A percentile compares a stretch with the other conserved stretches of the same genome.
Evolutionary conservation across 208 protist genomes (phyloP).

Genomic region (Trypanosoma scelopori): DNA sequence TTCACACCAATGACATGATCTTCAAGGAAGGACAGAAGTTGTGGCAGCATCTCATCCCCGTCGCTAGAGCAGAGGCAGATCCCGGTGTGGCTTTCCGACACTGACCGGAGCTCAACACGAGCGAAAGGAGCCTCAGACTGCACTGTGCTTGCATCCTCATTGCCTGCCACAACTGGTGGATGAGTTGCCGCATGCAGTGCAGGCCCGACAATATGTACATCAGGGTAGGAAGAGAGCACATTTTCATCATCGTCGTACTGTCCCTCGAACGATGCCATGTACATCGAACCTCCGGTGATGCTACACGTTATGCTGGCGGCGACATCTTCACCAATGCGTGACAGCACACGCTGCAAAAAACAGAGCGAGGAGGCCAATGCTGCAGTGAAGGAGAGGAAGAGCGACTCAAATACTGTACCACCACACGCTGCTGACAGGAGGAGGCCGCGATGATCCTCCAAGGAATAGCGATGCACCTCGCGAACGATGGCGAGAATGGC

Average conservation of each 20-base stretch:
- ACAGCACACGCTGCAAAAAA: constrained; percentile 79
- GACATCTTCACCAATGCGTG: constrained; percentile 61
- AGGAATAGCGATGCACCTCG: constrained; percentile 84
- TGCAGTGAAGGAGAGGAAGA: constrained; percentile 70
- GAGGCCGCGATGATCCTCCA: constrained; percentile 81
- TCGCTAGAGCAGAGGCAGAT: constrained; percentile 26
- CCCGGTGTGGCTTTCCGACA: constrained; percentile 25
- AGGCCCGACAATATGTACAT: constrained; percentile 66
- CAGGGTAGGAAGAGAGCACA: constrained; percentile 72
- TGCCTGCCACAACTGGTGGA: constrained; percentile 31
- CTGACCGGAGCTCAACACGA: constrained; percentile 72
- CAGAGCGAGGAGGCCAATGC: constrained; percentile 78
- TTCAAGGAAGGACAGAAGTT: constrained; percentile 69
- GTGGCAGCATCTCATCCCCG: constrained; percentile 57
- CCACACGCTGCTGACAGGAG: constrained; percentile 63
- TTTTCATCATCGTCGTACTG: constrained; percentile 88
- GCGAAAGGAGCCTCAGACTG: constrained; percentile 8
- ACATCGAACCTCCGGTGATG: constrained; percentile 64
- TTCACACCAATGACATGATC: constrained; percentile 65
- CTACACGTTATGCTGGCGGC: constrained; percentile 56
- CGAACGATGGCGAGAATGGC: constrained; percentile 59
- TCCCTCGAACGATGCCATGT: constrained; percentile 75
- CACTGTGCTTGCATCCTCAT: not conserved
- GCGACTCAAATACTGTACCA: constrained; percentile 70
- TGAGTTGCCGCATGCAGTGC: constrained; percentile 71